phyloP scores from a whole-genome alignment of 805 yeast genomes.

The Maudiozyma serrabonitensis region DNA sequence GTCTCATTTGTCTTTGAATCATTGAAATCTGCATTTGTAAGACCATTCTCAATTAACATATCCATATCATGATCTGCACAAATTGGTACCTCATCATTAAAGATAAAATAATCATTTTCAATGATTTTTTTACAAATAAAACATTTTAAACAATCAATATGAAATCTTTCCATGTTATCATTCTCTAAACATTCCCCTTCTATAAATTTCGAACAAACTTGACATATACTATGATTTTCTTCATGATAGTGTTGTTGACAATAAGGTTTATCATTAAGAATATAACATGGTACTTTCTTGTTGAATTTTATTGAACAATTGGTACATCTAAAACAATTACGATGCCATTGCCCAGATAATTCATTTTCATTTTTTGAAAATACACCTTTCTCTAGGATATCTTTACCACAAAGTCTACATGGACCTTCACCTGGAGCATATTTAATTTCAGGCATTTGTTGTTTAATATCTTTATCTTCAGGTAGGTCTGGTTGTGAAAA shows the following conservation, averaged over 20 bases:
- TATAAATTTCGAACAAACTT: constrained; percentile 63
- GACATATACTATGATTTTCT: constrained; percentile 67
- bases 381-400: constrained; percentile 28
- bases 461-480: neutral
- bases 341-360: constrained; percentile 89
- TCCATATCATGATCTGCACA: constrained; percentile 26
- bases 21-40: neutral
- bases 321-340: constrained; percentile 70
- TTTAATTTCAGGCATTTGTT: constrained; percentile 4
- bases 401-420: constrained; percentile 61
- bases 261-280: constrained; percentile 67
- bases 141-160: constrained; percentile 64
- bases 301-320: constrained; percentile 50
- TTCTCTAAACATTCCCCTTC: constrained; percentile 89
- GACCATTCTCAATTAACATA: constrained; percentile 3
- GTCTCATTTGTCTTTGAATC: too few species aligned
- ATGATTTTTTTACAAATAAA: constrained; percentile 45
- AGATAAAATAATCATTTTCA: constrained; percentile 40
- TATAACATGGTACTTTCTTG: constrained; percentile 63
- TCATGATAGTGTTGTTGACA: constrained; percentile 72
- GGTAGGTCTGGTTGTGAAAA: neutral
- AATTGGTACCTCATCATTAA: constrained; percentile 23
- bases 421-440: constrained; percentile 64
- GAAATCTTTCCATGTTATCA: constrained; percentile 64
- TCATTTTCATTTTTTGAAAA: constrained; percentile 26